A percentile compares a stretch with the other conserved stretches of the same genome.
Evolutionary conservation across 331 rosid genomes (phyloP).

Genomic region (Malus hybrid): DNA sequence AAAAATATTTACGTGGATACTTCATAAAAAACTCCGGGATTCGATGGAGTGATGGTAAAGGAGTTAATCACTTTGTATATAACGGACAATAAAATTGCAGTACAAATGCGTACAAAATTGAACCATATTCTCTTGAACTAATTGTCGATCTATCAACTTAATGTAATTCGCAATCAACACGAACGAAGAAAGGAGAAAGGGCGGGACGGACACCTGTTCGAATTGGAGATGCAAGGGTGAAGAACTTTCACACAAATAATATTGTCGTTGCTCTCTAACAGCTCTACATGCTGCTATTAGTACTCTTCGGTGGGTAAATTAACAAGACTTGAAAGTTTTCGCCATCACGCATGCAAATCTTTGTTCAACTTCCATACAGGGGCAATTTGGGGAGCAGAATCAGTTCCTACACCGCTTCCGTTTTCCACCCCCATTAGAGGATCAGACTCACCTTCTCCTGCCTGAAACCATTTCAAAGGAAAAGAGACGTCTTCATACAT

Average conservation of each 20-base stretch:
- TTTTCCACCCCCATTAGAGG: conserved; percentile 55
- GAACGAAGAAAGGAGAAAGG: not conserved
- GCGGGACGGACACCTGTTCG: conserved; percentile 12
- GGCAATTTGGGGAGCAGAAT: conserved; percentile 28
- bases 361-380: conserved; percentile 58
- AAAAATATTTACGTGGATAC: too few species aligned
- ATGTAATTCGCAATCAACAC: not conserved
- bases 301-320: conserved; percentile 2
- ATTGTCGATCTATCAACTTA: not conserved
- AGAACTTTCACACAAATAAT: conserved; percentile 28
- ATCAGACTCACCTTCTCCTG: conserved; percentile 57
- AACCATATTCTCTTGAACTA: conserved; percentile 5
- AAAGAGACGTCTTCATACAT: not conserved
- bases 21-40: too few species aligned
- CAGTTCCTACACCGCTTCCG: conserved; percentile 39
- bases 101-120: conserved; percentile 15
- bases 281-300: conserved; percentile 22
- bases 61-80: too few species aligned
- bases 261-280: conserved; percentile 31
- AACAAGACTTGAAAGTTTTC: not conserved
- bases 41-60: too few species aligned
- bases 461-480: conserved; percentile 37
- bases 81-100: not conserved
- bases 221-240: conserved; percentile 13
- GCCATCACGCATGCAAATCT: conserved; percentile 45